These are phyloP conservation scores for Sutorius australiensis DNA, from an alignment of 768 basidiomycete genomes.

Conservation along the genomic window DNA sequence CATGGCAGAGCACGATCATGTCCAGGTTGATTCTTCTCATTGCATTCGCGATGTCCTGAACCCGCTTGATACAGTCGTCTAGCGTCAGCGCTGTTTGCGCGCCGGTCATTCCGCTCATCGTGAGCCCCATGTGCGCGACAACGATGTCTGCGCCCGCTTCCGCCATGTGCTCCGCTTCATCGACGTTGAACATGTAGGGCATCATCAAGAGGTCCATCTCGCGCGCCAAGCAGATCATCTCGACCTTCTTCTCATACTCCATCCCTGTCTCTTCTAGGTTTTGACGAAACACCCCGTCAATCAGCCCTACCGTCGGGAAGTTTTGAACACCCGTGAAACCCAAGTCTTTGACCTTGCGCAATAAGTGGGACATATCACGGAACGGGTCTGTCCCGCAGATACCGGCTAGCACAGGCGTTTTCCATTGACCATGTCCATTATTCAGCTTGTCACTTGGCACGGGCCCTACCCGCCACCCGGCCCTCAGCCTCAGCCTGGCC, in stretches of 20 bases:
- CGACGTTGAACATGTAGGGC: conserved; percentile 27
- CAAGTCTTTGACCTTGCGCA: conserved; percentile 24
- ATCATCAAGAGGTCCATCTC: conserved; percentile 24
- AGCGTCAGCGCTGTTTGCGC: conserved; percentile 22
- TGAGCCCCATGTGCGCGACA: conserved; percentile 30
- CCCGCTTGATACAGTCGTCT: conserved; percentile 21
- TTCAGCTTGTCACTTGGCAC: too few relatives aligned
- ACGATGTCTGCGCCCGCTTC: conserved; percentile 24
- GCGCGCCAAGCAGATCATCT: conserved; percentile 27
- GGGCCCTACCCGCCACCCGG: too few relatives aligned
- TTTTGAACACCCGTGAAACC: conserved; percentile 28
- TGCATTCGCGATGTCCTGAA: conserved; percentile 17
- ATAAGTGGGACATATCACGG: conserved; percentile 23
- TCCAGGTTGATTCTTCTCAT: conserved; percentile 16
- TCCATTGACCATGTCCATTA: too few relatives aligned
- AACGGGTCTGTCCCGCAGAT: conserved; percentile 29
- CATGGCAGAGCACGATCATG: conserved; percentile 22
- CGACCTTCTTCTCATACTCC: conserved; percentile 30
- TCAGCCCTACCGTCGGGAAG: conserved; percentile 28
- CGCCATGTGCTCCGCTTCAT: conserved; percentile 26
- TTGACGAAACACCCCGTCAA: conserved; percentile 28
- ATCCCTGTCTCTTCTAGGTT: conserved; percentile 30
- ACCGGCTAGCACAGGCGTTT: conserved; percentile 27
- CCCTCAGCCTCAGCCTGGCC: too few relatives aligned
- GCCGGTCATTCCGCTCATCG: conserved; percentile 24